Evolutionary conservation across 768 basidiomycete genomes (phyloP).

Genomic region (Russula ochroleuca): DNA sequence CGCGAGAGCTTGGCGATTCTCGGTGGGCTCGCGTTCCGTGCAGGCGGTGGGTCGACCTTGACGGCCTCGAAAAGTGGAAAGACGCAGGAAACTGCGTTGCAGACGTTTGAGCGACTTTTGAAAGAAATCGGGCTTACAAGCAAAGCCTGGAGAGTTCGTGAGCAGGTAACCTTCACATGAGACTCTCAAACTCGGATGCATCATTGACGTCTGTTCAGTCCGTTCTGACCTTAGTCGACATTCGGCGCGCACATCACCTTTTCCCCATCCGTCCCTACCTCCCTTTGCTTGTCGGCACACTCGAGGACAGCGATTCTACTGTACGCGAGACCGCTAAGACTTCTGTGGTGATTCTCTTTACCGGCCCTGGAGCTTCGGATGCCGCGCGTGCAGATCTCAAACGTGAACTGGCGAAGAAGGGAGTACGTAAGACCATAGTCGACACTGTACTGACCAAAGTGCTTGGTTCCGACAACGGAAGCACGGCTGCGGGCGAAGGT

Average conservation of each 20-base stretch:
- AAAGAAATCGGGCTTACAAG: slow-evolving; percentile 69
- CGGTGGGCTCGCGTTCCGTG: slow-evolving; percentile 66
- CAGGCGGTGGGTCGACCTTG: slow-evolving; percentile 43
- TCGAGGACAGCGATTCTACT: slow-evolving; percentile 87
- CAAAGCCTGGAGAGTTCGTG: slow-evolving; percentile 82
- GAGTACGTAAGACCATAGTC: slow-evolving; percentile 81
- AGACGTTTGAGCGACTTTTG: slow-evolving; percentile 65
- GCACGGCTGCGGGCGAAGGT: slow-evolving; percentile 47
- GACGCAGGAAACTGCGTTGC: slow-evolving; percentile 62
- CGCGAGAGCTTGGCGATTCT: slow-evolving; percentile 71
- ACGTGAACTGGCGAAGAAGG: slow-evolving; percentile 82
- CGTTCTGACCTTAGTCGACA: slow-evolving; percentile 63
- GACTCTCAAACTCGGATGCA: slow-evolving; percentile 34
- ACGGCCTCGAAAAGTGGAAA: slow-evolving; percentile 52
- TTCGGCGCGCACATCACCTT: slow-evolving; percentile 63
- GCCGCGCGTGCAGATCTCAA: slow-evolving; percentile 90
- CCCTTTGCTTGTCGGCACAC: slow-evolving; percentile 68
- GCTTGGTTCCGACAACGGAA: slow-evolving; percentile 42
- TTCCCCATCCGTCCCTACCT: slow-evolving; percentile 84
- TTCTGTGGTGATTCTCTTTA: slow-evolving; percentile 80
- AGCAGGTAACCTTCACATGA: slow-evolving; percentile 58
- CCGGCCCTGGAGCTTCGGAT: slow-evolving; percentile 75
- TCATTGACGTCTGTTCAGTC: slow-evolving; percentile 32
- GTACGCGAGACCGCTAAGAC: slow-evolving; percentile 84
- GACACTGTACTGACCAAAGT: slow-evolving; percentile 73